Evolutionary conservation across 345 rosid species (phyloP).

Genomic region (Odontarrhena argentea): DNA sequence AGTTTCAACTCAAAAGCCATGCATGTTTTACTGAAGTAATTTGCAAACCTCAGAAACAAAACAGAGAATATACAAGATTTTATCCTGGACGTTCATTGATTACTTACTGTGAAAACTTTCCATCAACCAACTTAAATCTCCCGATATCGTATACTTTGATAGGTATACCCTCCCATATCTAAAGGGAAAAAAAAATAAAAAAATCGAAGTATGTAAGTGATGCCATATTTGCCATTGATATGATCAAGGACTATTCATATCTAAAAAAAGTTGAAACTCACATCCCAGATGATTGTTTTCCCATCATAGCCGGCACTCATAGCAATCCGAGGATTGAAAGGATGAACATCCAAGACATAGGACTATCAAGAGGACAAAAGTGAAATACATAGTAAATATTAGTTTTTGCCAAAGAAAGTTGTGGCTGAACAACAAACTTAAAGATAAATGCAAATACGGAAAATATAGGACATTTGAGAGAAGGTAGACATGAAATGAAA

Average conservation of each 20-base stretch:
- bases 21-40: slow-evolving; percentile 23
- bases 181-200: slow-evolving; percentile 41
- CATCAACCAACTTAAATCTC: slow-evolving; percentile 91
- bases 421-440: slow-evolving; percentile 18
- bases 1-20: slow-evolving; percentile 26
- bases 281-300: slow-evolving; percentile 96
- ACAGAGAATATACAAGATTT: slow-evolving; percentile 15
- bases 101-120: slow-evolving; percentile 99
- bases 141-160: slow-evolving; percentile 86
- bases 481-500: slow-evolving; percentile 28
- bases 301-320: slow-evolving; percentile 99
- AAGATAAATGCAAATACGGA: slow-evolving; percentile 19
- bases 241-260: slow-evolving; percentile 18
- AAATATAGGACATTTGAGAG: slow-evolving; percentile 7
- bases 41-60: slow-evolving; percentile 18
- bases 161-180: slow-evolving; percentile 99
- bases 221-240: neutral
- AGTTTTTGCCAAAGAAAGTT: slow-evolving; percentile 11
- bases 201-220: slow-evolving; percentile 33
- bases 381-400: slow-evolving; percentile 1
- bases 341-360: slow-evolving; percentile 98
- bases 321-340: slow-evolving; percentile 95
- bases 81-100: slow-evolving; percentile 26
- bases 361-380: slow-evolving; percentile 61
- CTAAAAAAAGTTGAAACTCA: slow-evolving; percentile 52